phyloP scores from a whole-genome alignment of 257 asterid species.

The Solanum boliviense region DNA sequence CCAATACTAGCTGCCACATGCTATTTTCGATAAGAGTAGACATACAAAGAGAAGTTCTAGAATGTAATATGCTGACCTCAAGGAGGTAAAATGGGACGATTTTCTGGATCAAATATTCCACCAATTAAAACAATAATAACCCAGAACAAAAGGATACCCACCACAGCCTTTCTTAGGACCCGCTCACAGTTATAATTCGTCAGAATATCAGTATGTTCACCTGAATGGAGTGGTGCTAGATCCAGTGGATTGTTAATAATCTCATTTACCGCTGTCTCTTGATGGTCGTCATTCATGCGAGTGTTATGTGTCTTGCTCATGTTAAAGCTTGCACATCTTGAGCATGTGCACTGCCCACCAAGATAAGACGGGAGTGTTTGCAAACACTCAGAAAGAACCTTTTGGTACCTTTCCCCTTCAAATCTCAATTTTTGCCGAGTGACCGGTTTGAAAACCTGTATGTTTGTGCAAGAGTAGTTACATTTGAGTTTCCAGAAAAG shows the following conservation, averaged over 20 bases:
- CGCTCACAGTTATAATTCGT: conserved; percentile 21
- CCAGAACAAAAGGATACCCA: conserved; percentile 63
- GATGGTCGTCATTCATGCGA: background rate
- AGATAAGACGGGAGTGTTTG: conserved; percentile 67
- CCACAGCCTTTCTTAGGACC: conserved; percentile 39
- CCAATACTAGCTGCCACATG: background rate
- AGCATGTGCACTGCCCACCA: conserved; percentile 71
- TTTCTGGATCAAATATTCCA: conserved; percentile 51
- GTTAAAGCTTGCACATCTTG: conserved; percentile 35
- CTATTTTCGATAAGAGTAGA: background rate
- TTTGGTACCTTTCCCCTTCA: conserved; percentile 51
- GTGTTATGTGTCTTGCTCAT: conserved; percentile 7
- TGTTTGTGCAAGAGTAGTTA: background rate
- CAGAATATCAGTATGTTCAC: conserved; percentile 16
- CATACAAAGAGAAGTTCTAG: background rate
- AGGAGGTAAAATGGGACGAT: conserved; percentile 23
- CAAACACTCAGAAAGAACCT: conserved; percentile 40
- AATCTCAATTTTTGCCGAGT: conserved; percentile 78
- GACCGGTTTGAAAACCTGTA: conserved; percentile 70
- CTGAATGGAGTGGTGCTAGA: conserved; percentile 12
- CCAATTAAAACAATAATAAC: conserved; percentile 50
- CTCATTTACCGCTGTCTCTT: conserved; percentile 6
- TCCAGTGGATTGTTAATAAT: conserved; percentile 17
- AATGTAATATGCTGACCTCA: background rate
- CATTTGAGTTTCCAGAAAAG: background rate